These are phyloP conservation scores for Russula virescens DNA, from an alignment of 768 basidiomycete genomes.

Conservation along the genomic window DNA sequence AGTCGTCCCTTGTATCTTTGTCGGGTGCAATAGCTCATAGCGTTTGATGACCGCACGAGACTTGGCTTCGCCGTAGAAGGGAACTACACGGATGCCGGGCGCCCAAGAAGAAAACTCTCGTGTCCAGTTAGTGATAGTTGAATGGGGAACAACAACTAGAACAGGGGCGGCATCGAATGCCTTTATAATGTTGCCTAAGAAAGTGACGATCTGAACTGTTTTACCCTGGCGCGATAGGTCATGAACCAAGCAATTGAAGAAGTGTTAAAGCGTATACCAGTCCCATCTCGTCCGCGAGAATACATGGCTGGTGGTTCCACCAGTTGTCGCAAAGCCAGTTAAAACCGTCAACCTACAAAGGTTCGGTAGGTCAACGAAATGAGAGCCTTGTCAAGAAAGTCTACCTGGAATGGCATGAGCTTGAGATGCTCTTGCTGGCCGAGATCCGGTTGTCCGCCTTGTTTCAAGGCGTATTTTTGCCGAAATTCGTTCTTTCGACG, in stretches of 20 bases:
- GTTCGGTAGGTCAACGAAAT: neutral
- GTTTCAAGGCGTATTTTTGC: slow-evolving; percentile 38
- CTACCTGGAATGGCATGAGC: slow-evolving; percentile 85
- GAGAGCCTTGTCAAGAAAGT: slow-evolving; percentile 11
- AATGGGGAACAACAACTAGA: slow-evolving; percentile 93
- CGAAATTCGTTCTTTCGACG: slow-evolving; percentile 55
- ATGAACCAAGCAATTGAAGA: neutral
- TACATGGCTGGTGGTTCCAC: slow-evolving; percentile 80
- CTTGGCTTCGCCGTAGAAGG: slow-evolving; percentile 77
- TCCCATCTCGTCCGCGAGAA: slow-evolving; percentile 98
- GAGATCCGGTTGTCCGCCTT: slow-evolving; percentile 46
- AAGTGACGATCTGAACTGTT: slow-evolving; percentile 87
- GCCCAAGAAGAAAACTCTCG: slow-evolving; percentile 90
- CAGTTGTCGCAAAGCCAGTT: slow-evolving; percentile 86
- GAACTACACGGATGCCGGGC: slow-evolving; percentile 68
- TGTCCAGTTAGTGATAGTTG: slow-evolving; percentile 93
- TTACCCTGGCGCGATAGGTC: slow-evolving; percentile 54
- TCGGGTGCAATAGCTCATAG: slow-evolving; percentile 70
- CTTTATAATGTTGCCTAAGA: slow-evolving; percentile 60
- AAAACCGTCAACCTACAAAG: slow-evolving; percentile 61
- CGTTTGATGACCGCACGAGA: slow-evolving; percentile 74
- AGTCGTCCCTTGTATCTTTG: slow-evolving; percentile 36
- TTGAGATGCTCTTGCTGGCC: slow-evolving; percentile 58
- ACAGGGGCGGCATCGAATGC: slow-evolving; percentile 64
- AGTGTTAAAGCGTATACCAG: slow-evolving; percentile 43